Base-by-base conservation (phyloP, 164 flowering plant species). In the Chimonanthus praecox region DNA sequence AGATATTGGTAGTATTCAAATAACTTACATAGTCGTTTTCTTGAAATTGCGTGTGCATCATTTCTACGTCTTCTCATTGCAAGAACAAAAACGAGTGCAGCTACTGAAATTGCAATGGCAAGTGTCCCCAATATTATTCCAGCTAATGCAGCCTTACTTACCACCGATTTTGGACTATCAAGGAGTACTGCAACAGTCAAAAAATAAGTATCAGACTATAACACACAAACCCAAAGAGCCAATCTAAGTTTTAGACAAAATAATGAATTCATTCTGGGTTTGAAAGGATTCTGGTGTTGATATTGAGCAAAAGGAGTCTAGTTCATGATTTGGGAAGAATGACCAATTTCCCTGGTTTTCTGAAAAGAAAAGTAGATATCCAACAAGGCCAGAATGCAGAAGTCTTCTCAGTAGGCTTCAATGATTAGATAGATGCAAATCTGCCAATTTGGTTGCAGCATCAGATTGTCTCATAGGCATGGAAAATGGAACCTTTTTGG, bases 141-240 rank as follows among this genome's bases (percentile, higher is more conserved):
- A 58, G 65, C 79, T 54, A 81, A 8, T 33, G 85, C 90, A 20
- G 87, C 92, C 64, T 79, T 92, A 84, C 90, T 84, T 74, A 90
- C 10, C 62, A 88, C 86, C 58, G 88, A 78, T 2, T 71, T 70
- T 73, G 82, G 16, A 71, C 83, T 45, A 6, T 70, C 7, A 10
- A 54, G 4, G 71, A 76, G 9, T 45, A 64, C 87, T 84, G 84
- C 70, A 72, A 81, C 20, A 73, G 13, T 13, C 51, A 45, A 45
- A 66, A 47, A 11, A 46, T 3, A 62, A 43, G 33, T 51, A 15
- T 18, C 20, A 47, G 74, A 69, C 20, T 54, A 54, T 54, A 54
- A 54, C 11, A 54, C 16, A 54, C 16, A 54, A n/a, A 54, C 16
- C 60, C 16, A 5, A 54, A 54, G 11, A 54, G 16, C 60, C 60